Conservation (phyloP, 164 flowering plant species). For the Kalanchoe fedtschenkoi region DNA sequence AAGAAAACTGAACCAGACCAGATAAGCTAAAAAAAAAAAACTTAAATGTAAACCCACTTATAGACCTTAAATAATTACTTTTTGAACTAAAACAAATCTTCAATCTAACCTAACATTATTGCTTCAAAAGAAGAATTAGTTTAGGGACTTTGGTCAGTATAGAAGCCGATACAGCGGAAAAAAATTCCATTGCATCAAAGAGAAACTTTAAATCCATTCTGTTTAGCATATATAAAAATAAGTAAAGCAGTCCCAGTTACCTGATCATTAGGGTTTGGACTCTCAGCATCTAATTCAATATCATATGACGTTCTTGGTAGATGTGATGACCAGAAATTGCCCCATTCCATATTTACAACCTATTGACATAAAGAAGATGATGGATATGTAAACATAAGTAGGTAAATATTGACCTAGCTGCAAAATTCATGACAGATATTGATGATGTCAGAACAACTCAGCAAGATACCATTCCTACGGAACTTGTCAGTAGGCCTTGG, state of each 20-base stretch:
- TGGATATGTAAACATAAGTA: neutral
- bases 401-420: neutral
- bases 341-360: conserved; percentile 98
- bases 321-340: conserved; percentile 89
- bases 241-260: conserved; percentile 13
- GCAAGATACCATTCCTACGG: conserved; percentile 76
- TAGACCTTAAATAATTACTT: too few relatives aligned
- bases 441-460: conserved; percentile 2
- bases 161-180: neutral
- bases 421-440: neutral
- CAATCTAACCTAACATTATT: too few relatives aligned
- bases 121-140: too few relatives aligned
- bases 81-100: too few relatives aligned
- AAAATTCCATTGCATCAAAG: neutral
- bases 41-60: neutral
- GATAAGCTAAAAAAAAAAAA: too few relatives aligned
- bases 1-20: too few relatives aligned
- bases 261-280: conserved; percentile 86
- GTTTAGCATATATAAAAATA: neutral
- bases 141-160: neutral
- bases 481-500: conserved; percentile 68
- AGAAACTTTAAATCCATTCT: neutral
- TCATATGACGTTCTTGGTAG: conserved; percentile 84
- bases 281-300: conserved; percentile 67
- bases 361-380: conserved; percentile 14